Conservation (phyloP, 768 basidiomycete species). For the Podaxis sp. region DNA sequence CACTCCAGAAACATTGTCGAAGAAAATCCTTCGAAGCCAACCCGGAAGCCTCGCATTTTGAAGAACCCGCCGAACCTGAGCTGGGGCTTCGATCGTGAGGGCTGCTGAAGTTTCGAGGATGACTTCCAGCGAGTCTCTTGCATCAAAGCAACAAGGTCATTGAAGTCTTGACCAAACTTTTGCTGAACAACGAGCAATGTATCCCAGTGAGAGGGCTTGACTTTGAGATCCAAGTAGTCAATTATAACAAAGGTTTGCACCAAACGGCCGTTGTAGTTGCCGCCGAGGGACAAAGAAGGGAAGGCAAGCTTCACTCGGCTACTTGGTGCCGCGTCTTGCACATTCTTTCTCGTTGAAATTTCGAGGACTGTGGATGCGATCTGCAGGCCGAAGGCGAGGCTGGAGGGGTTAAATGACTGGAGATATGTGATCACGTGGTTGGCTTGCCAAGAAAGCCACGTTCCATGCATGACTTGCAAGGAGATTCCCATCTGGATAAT, state of each 20-base stretch:
- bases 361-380: constrained; percentile 59
- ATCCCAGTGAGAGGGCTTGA: constrained; percentile 85
- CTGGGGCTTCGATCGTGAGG: constrained; percentile 23
- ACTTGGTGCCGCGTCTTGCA: constrained; percentile 33
- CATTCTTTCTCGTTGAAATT: constrained; percentile 50
- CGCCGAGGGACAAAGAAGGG: constrained; percentile 65
- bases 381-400: constrained; percentile 61
- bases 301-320: constrained; percentile 63
- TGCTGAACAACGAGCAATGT: constrained; percentile 81
- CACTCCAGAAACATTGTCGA: constrained; percentile 78
- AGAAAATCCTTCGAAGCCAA: constrained; percentile 74
- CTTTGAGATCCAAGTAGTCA: constrained; percentile 67
- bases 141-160: constrained; percentile 70
- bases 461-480: constrained; percentile 85
- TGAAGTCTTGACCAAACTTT: constrained; percentile 88
- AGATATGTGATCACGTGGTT: constrained; percentile 49
- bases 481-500: constrained; percentile 54
- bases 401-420: constrained; percentile 35
- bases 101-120: constrained; percentile 11
- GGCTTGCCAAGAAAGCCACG: constrained; percentile 80
- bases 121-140: constrained; percentile 52
- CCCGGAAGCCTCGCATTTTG: constrained; percentile 77
- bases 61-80: constrained; percentile 47
- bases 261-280: constrained; percentile 47
- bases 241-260: constrained; percentile 60